phyloP scores from a whole-genome alignment of 2,329 filamentous ascomycete genomes.

The Ceratocystis huliohia region DNA sequence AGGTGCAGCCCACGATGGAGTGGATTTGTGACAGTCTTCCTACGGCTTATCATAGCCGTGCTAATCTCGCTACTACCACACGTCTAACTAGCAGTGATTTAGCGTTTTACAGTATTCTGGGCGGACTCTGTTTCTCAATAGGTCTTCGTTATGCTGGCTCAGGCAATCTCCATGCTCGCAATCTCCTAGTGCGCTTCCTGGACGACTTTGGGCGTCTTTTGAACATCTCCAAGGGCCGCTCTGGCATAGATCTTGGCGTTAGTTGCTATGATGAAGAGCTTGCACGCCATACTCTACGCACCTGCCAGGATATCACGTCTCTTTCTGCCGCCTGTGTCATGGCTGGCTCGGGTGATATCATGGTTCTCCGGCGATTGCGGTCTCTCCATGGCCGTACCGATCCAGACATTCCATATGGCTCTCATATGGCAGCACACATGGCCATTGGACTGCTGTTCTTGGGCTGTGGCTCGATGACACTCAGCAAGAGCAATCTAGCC shows the following conservation, averaged over 20 bases:
- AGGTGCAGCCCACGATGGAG: slow-evolving; percentile 55
- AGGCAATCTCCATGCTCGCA: slow-evolving; percentile 55
- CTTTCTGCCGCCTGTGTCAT: slow-evolving; percentile 78
- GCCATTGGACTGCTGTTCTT: slow-evolving; percentile 85
- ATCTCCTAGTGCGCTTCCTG: slow-evolving; percentile 71
- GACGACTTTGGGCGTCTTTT: slow-evolving; percentile 75
- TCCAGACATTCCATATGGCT: slow-evolving; percentile 75
- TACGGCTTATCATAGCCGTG: slow-evolving; percentile 48
- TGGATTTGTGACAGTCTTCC: slow-evolving; percentile 74
- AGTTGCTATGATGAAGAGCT: slow-evolving; percentile 68
- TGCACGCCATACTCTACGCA: slow-evolving; percentile 67
- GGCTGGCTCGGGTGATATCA: slow-evolving; percentile 86
- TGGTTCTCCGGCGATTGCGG: slow-evolving; percentile 71
- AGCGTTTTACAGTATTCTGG: slow-evolving; percentile 83
- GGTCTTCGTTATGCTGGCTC: slow-evolving; percentile 64
- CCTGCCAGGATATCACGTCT: slow-evolving; percentile 81
- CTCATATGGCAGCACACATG: slow-evolving; percentile 82
- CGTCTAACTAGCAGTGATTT: slow-evolving; percentile 66
- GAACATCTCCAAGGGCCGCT: slow-evolving; percentile 35
- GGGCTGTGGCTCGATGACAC: slow-evolving; percentile 82
- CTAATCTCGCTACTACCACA: slow-evolving; percentile 34
- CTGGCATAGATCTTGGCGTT: slow-evolving; percentile 26
- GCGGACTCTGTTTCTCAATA: slow-evolving; percentile 73
- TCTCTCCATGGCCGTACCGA: slow-evolving; percentile 80
- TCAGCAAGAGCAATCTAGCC: slow-evolving; percentile 77